These are phyloP conservation scores for Yamadazyma laniorum DNA, from an alignment of 805 yeast species.

Conservation along the genomic window DNA sequence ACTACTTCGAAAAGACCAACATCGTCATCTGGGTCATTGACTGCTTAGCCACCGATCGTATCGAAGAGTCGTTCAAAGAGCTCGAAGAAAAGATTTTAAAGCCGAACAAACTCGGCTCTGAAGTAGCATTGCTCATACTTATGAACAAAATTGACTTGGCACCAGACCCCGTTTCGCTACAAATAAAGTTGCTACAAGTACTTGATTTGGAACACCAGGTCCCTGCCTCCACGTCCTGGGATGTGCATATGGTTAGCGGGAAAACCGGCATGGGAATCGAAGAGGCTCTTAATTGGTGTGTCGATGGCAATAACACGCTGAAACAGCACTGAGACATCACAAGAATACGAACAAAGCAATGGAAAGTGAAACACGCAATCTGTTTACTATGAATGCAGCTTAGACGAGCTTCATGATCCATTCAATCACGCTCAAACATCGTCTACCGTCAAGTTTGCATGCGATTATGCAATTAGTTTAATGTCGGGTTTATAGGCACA, in stretches of 20 bases:
- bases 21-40: constrained; percentile 87
- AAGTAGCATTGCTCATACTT: constrained; percentile 63
- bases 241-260: constrained; percentile 33
- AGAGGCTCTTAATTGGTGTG: constrained; percentile 7
- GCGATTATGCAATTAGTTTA: too few species aligned
- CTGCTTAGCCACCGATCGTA: constrained; percentile 54
- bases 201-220: neutral
- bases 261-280: constrained; percentile 23
- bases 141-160: constrained; percentile 74
- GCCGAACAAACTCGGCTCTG: constrained; percentile 63
- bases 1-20: constrained; percentile 80
- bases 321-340: too few species aligned
- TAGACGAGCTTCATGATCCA: too few species aligned
- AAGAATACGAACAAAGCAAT: too few species aligned
- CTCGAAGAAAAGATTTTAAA: constrained; percentile 54
- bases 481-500: too few species aligned
- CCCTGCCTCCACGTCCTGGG: constrained; percentile 16
- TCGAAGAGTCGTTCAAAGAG: constrained; percentile 65
- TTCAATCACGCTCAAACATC: too few species aligned
- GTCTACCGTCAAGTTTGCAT: too few species aligned
- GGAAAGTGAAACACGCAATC: too few species aligned
- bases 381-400: too few species aligned
- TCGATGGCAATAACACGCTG: neutral
- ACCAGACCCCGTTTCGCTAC: constrained; percentile 18
- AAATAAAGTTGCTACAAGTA: constrained; percentile 14